Evolutionary conservation across 345 rosid genomes (phyloP), one percentile per base, ranked within the genome.

Genomic region (Rhizophora apiculata): DNA sequence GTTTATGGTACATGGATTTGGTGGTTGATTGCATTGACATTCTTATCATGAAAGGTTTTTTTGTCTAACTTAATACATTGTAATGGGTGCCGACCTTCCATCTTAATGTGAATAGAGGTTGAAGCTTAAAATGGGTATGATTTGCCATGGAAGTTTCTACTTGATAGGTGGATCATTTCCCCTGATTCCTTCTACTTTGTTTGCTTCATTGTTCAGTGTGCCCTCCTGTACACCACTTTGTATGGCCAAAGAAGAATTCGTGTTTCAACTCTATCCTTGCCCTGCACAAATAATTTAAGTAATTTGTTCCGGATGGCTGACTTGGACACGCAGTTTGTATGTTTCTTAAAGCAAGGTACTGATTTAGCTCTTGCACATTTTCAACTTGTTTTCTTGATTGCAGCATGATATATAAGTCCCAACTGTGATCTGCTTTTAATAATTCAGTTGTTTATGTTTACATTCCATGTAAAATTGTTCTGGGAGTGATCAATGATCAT

Each of bases 181-280:
- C 18, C 11, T 60, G 26, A 15, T 80, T 83, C 88, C 85, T 74
- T 95, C 54, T 21, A 16, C 43, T 39, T 53, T 62, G 53, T 68
- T 62, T 68, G 24, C 64, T 83, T 79, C 69, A 55, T 64, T 69
- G 68, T 76, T 60, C 83, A 96, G 99, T 96, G 99, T 75, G 99
- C 95, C 48, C 91, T 96, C 77, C 93, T 96, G 72, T 92, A 92
- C 77, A 96, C 99, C 58, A 92, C 97, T 60, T 80, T 85, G 39
- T 83, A 85, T 76, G 99, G 99, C 68, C 91, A 92, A 86, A 86
- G 99, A 80, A 89, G 98, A 88, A 96, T 96, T 74, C 90, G 98
- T 63, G 87, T 96, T 70, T 76, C 89, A 60, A 96, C 87, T 74
- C 80, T 96, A 77, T 92, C 99, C 60, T 81, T 96, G 83, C 89